A percentile compares a stretch with the other conserved stretches of the same genome.
phyloP scores from a whole-genome alignment of 2,329 filamentous ascomycete species.

The Laburnicola sp. region DNA sequence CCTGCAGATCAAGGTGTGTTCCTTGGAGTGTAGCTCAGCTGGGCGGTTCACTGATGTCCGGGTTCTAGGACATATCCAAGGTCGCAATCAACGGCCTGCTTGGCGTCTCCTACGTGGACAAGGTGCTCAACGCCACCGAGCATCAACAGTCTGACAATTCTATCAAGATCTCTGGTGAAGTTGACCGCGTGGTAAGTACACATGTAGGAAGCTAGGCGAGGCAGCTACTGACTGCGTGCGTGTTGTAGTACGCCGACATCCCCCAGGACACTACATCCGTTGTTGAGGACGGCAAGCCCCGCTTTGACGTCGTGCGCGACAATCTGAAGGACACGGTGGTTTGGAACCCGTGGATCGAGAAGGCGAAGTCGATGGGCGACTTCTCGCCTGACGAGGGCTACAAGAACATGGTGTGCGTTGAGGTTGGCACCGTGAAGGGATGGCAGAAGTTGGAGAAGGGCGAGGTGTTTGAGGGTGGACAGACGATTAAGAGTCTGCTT shows the following conservation, averaged over 20 bases:
- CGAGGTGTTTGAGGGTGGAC: slow-evolving; percentile 67
- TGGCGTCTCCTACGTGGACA: slow-evolving; percentile 78
- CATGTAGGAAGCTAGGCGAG: background rate
- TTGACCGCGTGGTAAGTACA: slow-evolving; percentile 67
- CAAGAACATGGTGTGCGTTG: slow-evolving; percentile 91
- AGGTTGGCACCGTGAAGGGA: slow-evolving; percentile 79
- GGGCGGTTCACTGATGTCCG: background rate
- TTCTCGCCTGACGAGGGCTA: slow-evolving; percentile 88
- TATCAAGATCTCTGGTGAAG: slow-evolving; percentile 74
- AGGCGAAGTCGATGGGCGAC: slow-evolving; percentile 78
- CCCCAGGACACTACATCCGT: slow-evolving; percentile 67
- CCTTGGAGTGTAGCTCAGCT: too few species aligned
- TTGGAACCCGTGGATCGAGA: slow-evolving; percentile 95
- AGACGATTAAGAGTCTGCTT: slow-evolving; percentile 55
- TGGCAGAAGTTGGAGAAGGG: slow-evolving; percentile 87
- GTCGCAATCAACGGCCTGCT: slow-evolving; percentile 76
- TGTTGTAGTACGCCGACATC: slow-evolving; percentile 63
- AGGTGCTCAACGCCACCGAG: slow-evolving; percentile 67
- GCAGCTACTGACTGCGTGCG: background rate
- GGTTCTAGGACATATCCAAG: slow-evolving; percentile 72
- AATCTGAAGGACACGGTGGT: slow-evolving; percentile 87
- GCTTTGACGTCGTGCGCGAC: slow-evolving; percentile 77
- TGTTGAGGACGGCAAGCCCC: slow-evolving; percentile 62
- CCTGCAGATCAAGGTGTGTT: slow-evolving; percentile 72
- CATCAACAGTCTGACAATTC: slow-evolving; percentile 66